phyloP scores from a whole-genome alignment of 2,329 filamentous ascomycete genomes.

The Colletotrichum gloeosporioides region DNA sequence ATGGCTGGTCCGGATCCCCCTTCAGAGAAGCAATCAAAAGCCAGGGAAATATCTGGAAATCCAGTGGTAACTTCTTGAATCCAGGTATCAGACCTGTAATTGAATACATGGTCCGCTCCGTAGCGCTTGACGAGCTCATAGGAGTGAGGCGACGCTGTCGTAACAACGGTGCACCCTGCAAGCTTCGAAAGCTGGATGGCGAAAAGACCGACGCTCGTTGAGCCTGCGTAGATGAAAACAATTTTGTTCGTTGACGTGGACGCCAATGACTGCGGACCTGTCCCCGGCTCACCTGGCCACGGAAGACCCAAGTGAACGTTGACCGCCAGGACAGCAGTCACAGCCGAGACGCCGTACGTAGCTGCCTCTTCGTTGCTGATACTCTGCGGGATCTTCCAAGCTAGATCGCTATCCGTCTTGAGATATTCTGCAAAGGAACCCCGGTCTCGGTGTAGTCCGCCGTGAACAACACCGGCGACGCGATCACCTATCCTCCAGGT shows the following conservation, averaged over 20 bases:
- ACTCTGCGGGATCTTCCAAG: slow-evolving; percentile 27
- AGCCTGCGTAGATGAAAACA: slow-evolving; percentile 30
- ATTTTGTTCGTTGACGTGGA: slow-evolving; percentile 1
- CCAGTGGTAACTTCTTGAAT: neutral
- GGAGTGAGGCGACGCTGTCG: slow-evolving; percentile 31
- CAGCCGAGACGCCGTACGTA: slow-evolving; percentile 32
- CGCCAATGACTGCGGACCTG: neutral
- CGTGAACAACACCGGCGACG: slow-evolving; percentile 29
- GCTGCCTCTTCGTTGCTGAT: slow-evolving; percentile 26
- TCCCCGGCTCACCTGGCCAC: neutral
- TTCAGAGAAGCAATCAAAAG: slow-evolving; percentile 36
- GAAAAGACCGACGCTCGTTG: slow-evolving; percentile 21
- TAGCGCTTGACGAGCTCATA: slow-evolving; percentile 41
- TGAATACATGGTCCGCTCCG: slow-evolving; percentile 51
- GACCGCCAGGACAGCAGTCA: slow-evolving; percentile 30
- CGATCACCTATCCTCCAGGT: slow-evolving; percentile 28
- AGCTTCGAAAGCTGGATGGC: slow-evolving; percentile 2
- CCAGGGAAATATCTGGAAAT: slow-evolving; percentile 29
- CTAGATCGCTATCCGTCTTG: slow-evolving; percentile 26
- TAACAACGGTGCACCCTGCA: slow-evolving; percentile 4
- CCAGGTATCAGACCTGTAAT: slow-evolving; percentile 40
- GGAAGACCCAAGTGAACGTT: slow-evolving; percentile 28
- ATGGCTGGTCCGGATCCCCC: slow-evolving; percentile 30
- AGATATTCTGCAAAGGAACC: slow-evolving; percentile 32
- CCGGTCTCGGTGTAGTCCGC: slow-evolving; percentile 27